Base-by-base conservation (phyloP, 2,329 filamentous ascomycete genomes). In the Stachybotrys chlorohalonatus region DNA sequence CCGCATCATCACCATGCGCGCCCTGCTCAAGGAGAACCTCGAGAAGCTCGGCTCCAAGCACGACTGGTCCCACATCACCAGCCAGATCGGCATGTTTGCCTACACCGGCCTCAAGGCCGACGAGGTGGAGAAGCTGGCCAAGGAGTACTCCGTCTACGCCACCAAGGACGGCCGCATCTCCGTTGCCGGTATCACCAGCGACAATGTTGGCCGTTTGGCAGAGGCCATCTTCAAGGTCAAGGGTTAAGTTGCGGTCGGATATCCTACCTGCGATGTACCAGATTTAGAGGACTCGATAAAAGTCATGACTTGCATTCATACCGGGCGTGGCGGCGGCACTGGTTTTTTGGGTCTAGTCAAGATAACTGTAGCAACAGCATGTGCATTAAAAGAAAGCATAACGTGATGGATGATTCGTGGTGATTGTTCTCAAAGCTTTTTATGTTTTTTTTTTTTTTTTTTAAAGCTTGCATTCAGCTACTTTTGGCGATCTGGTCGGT, bases 71-170 rank as follows among this genome's bases (percentile, higher is more conserved):
- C 94, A 99, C 81, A 99, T 99, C 76, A 97, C 94, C 63, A 92
- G 82, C 75, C 90, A 95, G 83, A 99, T 99, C 67, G 94, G 94
- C 77, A 99, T 99, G 94, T 99, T 99, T 70, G 93, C 94, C 64
- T 99, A 95, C 82, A 99, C 94, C 53, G 94, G 94, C 58, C 79
- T 99, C 66, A 93, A 81, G 65, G 78, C 92, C 54, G 86, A 93
- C 75, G 89, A 96, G 78, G 96, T 97, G 90, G 88, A 93, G 54
- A 78, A 78, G 66, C 81, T 99, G 59, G 90, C 92, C 63, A 91
- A 95, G 80, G 90, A 97, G 79, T 90, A 94, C 82, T 96, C 90
- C 57, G 93, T 99, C 66, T 99, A 99, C 72, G 93, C 92, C 62
- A 97, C 94, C 74, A 94, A 90, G 80, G 88, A 94, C 68, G 89